These are phyloP conservation scores for Hydrangea macrophylla DNA, from an alignment of 148 eudicot genomes.

Conservation along the genomic window DNA sequence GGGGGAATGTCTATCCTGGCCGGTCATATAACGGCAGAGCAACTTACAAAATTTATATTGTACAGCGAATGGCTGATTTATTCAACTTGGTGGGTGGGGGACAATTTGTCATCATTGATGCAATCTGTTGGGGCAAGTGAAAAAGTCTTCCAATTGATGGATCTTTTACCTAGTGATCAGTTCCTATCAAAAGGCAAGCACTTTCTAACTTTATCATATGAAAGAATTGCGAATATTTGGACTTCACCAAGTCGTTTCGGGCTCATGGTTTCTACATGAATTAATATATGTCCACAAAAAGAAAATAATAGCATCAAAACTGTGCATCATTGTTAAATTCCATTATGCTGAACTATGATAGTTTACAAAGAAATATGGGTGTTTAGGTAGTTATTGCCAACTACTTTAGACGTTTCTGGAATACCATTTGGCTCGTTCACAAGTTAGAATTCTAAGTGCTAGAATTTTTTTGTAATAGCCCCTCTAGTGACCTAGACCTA, in stretches of 20 bases:
- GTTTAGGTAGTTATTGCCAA: neutral
- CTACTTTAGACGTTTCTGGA: neutral
- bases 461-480: neutral
- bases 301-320: neutral
- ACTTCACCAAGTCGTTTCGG: neutral
- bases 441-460: neutral
- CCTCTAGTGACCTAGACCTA: neutral
- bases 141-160: conserved; percentile 94
- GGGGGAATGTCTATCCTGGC: conserved; percentile 92
- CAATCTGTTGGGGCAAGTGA: conserved; percentile 99
- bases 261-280: too few species aligned
- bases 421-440: neutral
- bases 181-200: conserved; percentile 68
- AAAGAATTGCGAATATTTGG: neutral
- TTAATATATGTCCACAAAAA: too few species aligned
- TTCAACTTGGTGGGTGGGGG: conserved; percentile 99
- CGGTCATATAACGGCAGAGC: conserved; percentile 90
- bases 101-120: conserved; percentile 89
- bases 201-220: conserved; percentile 1
- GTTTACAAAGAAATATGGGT: neutral
- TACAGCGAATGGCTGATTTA: conserved; percentile 99
- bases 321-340: neutral
- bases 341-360: neutral
- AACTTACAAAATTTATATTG: conserved; percentile 88
- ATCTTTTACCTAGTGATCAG: conserved; percentile 73